Evolutionary conservation across 345 rosid genomes (phyloP), one percentile per base, ranked within the genome.

Genomic region (Litchi chinensis): DNA sequence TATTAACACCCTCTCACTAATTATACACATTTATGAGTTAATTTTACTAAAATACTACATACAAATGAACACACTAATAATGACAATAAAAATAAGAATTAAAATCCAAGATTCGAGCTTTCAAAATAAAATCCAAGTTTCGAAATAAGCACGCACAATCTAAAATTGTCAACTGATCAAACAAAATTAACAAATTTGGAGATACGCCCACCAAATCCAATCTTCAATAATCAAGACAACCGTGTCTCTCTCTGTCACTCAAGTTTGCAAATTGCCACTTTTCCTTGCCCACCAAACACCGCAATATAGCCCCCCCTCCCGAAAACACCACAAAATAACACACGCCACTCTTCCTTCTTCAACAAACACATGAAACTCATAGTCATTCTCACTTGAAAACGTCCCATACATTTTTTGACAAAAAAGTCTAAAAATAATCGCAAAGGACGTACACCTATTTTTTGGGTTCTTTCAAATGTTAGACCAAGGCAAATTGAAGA

Each of bases 331-430:
- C 41, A 19, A 26, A 8, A 18, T 11, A 54, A 18, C 70, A 8
- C 62, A 41, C 63, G 11, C 19, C 43, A 52, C 28, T 24, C 50
- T 24, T 67, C 19, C 50, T 67, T 67, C 50, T 67, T 67, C 73
- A 21, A 3, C 43, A 32, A 22, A 60, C 32, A 46, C 24, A 32
- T 6, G 10, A 21, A 15, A 4, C n/a, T 2, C 8, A 43, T 8
- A 44, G 54, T 10, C 48, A 69, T 10, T 39, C 37, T 46, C 37
- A 5, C 57, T 46, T n/a, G 37, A 65, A 69, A 12, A 22, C 90
- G 87, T 72, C 82, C 88, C 3, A 90, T 87, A 32, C 37, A 32
- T 32, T 32, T 1, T 3, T 32, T 32, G 37, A 32, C 37, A 1
- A 32, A 32, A 32, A 32, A 32, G 37, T 32, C 37, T 32, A 32